These are phyloP conservation scores for Hansenula lynferdii DNA, from an alignment of 1,139 yeast genomes.

Conservation along the genomic window DNA sequence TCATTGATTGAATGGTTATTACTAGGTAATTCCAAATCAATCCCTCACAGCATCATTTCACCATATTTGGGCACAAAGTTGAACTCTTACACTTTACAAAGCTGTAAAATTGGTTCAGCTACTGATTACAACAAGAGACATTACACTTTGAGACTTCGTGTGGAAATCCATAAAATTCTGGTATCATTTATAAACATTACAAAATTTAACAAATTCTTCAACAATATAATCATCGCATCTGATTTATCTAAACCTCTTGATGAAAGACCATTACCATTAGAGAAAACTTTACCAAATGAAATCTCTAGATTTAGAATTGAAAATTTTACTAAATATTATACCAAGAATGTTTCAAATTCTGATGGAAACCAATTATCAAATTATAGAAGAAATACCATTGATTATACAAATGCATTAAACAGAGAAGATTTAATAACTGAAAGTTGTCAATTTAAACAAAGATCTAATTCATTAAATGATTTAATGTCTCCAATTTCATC, in stretches of 20 bases:
- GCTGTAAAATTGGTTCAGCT: conserved; percentile 9
- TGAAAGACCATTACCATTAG: conserved; percentile 22
- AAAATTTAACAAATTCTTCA: conserved; percentile 37
- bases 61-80: conserved; percentile 3
- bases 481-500: neutral
- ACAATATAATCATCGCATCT: conserved; percentile 31
- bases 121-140: conserved; percentile 6
- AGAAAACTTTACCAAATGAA: conserved; percentile 33
- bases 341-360: neutral
- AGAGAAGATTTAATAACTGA: neutral
- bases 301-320: conserved; percentile 9
- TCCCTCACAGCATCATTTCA: conserved; percentile 1
- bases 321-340: conserved; percentile 1
- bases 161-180: conserved; percentile 38
- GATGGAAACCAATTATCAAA: conserved; percentile 3
- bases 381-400: conserved; percentile 24
- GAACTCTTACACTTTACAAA: conserved; percentile 10
- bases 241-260: conserved; percentile 37
- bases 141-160: conserved; percentile 32
- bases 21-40: neutral
- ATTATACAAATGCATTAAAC: neutral
- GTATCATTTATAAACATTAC: conserved; percentile 42
- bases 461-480: conserved; percentile 1
- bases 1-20: neutral
- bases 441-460: neutral